Evolutionary conservation across 2,329 filamentous ascomycete genomes (phyloP), one percentile per base, ranked within the genome.

Genomic region (Claviceps africana): DNA sequence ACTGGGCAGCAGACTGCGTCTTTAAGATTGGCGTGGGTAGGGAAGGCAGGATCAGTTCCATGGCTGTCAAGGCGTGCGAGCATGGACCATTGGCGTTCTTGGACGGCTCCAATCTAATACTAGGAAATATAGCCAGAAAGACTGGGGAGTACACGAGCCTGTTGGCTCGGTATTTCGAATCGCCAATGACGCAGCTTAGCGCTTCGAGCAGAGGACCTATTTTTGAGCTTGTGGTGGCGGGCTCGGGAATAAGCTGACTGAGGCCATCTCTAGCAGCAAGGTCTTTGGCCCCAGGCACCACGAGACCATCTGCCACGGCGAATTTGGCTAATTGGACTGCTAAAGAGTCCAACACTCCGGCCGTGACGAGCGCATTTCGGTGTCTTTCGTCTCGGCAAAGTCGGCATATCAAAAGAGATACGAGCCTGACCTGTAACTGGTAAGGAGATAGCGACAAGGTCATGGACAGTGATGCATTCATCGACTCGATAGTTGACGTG

Each of bases 121-220:
- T 73, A 2, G 83, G 83, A 55, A 88, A 86, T 11, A 86, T 77
- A 21, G 83, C 79, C 52, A 86, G 69, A 42, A 89, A 79, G 0
- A 81, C 76, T 1, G 83, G 83, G 1, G 85, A 84, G 54, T 78
- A 83, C 44, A 85, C 68, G 48, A 87, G 76, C 59, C 87, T 79
- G 57, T 83, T 83, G 10, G 87, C 83, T 51, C 88, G 80, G 65
- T 84, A 86, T 58, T 83, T 84, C 0, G 91, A 96, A 60, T 87
- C 81, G 55, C 82, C 78, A 48, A 95, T 78, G 47, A 96, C 85
- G 46, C 82, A 77, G 21, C 82, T 77, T 49, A 95, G 79, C 0
- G 90, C 87, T 56, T 88, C 83, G 7, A 97, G 70, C 19, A 95
- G 78, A 10, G 81, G 80, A 1, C 81, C 76, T 40, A 95, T 68